Conservation (phyloP, 2,329 filamentous ascomycete genomes). For the Delphinella strobiligena region DNA sequence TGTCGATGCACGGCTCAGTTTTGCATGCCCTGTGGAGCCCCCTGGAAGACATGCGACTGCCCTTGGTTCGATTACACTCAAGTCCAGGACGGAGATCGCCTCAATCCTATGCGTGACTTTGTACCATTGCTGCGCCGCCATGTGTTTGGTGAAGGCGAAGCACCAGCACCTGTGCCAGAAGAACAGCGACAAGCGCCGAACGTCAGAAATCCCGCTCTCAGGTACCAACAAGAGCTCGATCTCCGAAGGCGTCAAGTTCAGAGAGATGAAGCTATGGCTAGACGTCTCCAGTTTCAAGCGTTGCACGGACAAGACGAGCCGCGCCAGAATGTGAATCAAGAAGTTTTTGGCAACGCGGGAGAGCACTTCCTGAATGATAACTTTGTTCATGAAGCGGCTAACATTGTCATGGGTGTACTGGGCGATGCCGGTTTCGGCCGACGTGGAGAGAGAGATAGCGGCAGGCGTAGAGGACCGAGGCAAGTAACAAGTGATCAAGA, state of each 20-base stretch:
- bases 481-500: constrained; percentile 11
- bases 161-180: constrained; percentile 11
- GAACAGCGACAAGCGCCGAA: constrained; percentile 30
- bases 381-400: constrained; percentile 29
- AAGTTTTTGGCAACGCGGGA: constrained; percentile 35
- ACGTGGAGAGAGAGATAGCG: constrained; percentile 19
- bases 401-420: constrained; percentile 17
- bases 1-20: constrained; percentile 77
- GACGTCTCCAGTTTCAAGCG: constrained; percentile 33
- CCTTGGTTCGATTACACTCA: constrained; percentile 60
- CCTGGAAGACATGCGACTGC: constrained; percentile 77
- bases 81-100: constrained; percentile 39
- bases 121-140: constrained; percentile 23
- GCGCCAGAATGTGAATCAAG: constrained; percentile 1
- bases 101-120: constrained; percentile 40
- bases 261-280: constrained; percentile 38
- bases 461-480: constrained; percentile 14
- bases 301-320: constrained; percentile 13
- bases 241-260: constrained; percentile 32
- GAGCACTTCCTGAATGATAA: constrained; percentile 52
- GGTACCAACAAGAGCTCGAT: constrained; percentile 25
- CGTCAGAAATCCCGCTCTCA: constrained; percentile 9
- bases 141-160: constrained; percentile 13
- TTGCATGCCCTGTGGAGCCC: constrained; percentile 71
- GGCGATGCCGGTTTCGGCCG: constrained; percentile 19